Conservation (phyloP, 2,329 filamentous ascomycete species). For the Colletotrichum viniferum region DNA sequence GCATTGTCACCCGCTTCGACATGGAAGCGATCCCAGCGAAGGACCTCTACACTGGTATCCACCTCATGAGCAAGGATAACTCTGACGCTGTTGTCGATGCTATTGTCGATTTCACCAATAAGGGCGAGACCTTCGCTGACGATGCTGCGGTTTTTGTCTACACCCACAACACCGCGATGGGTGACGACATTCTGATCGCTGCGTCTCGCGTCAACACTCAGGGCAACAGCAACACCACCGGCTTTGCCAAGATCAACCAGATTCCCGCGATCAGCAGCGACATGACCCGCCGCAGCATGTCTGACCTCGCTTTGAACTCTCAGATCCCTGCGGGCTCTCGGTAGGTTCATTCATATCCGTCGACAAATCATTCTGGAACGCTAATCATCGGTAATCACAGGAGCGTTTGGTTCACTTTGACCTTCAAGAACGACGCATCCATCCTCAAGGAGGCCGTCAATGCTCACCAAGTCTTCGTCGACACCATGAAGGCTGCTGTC, state of each 20-base stretch:
- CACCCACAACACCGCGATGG: slow-evolving; percentile 19
- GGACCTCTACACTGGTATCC: slow-evolving; percentile 16
- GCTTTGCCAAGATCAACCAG: neutral
- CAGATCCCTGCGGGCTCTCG: neutral
- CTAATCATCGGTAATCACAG: slow-evolving; percentile 25
- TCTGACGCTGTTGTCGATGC: slow-evolving; percentile 24
- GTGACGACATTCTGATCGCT: slow-evolving; percentile 18
- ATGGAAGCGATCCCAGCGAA: slow-evolving; percentile 20
- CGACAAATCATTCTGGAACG: too few species aligned
- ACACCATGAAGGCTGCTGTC: slow-evolving; percentile 18
- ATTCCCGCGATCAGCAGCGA: neutral
- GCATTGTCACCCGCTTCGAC: slow-evolving; percentile 41
- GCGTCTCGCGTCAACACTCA: slow-evolving; percentile 25
- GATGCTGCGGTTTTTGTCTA: slow-evolving; percentile 32
- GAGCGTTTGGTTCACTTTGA: slow-evolving; percentile 27
- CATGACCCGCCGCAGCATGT: neutral
- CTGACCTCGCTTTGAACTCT: neutral
- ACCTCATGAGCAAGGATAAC: slow-evolving; percentile 16
- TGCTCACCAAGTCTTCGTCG: slow-evolving; percentile 26
- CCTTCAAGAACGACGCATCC: slow-evolving; percentile 4
- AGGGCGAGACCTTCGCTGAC: slow-evolving; percentile 30
- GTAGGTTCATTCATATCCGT: neutral
- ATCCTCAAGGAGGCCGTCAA: slow-evolving; percentile 30
- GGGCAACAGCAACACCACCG: neutral
- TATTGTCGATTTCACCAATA: slow-evolving; percentile 47